phyloP scores from a whole-genome alignment of 768 basidiomycete genomes.

The Roridomyces roridus region DNA sequence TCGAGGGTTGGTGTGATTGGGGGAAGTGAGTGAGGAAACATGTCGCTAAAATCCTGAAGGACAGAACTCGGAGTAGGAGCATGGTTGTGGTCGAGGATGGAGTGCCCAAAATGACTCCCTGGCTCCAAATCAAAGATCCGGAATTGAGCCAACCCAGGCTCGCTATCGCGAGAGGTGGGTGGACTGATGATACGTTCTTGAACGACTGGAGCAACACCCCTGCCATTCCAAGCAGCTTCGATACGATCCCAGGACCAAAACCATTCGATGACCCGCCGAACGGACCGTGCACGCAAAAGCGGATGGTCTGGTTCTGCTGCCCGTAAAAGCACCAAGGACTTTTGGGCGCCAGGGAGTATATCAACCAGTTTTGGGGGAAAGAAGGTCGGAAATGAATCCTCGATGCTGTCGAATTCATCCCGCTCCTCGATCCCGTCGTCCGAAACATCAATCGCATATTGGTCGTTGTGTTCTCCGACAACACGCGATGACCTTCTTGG shows the following conservation, averaged over 20 bases:
- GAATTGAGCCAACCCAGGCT: constrained; percentile 52
- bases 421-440: constrained; percentile 47
- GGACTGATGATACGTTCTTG: constrained; percentile 2
- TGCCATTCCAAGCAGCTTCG: constrained; percentile 49
- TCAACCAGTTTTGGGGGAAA: constrained; percentile 57
- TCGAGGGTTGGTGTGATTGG: constrained; percentile 67
- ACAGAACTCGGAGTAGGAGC: constrained; percentile 32
- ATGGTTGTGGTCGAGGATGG: constrained; percentile 30
- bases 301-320: constrained; percentile 71
- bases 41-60: constrained; percentile 55
- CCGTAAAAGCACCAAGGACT: constrained; percentile 69
- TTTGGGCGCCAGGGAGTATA: constrained; percentile 67
- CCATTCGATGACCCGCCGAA: constrained; percentile 52
- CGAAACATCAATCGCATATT: constrained; percentile 41
- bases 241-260: constrained; percentile 68
- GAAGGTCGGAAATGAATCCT: constrained; percentile 66
- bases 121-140: constrained; percentile 73
- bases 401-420: constrained; percentile 37
- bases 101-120: constrained; percentile 41
- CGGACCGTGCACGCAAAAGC: constrained; percentile 44
- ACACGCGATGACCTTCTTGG: constrained; percentile 32
- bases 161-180: constrained; percentile 25
- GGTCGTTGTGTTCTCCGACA: constrained; percentile 31
- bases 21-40: constrained; percentile 67
- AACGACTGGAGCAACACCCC: background rate